Conservation (phyloP, 2,329 filamentous ascomycete species). For the Grosmannia penicillata region DNA sequence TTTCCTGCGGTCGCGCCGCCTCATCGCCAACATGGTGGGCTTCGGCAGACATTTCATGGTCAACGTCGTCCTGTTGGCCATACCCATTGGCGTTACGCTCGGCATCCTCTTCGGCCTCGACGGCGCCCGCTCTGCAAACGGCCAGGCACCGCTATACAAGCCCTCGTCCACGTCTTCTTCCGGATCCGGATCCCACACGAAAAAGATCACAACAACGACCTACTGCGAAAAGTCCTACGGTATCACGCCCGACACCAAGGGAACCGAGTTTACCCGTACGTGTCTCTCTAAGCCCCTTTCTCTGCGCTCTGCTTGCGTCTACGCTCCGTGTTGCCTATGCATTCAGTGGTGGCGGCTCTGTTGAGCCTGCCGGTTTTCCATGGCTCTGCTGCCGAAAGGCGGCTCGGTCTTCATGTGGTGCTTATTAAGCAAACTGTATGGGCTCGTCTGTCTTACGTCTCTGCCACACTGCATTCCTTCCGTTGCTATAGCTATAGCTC, state of each 20-base stretch:
- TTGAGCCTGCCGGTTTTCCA: too few species aligned
- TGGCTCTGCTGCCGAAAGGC: too few species aligned
- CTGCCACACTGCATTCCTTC: not conserved
- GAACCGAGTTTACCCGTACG: constrained; percentile 32
- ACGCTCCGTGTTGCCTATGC: too few species aligned
- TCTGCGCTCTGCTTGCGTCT: not conserved
- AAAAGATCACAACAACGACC: constrained; percentile 15
- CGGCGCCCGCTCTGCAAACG: constrained; percentile 24
- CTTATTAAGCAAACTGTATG: not conserved
- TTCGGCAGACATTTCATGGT: not conserved
- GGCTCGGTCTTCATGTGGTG: too few species aligned
- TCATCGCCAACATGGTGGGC: not conserved
- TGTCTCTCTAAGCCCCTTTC: constrained; percentile 7
- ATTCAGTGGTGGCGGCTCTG: too few species aligned
- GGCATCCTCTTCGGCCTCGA: constrained; percentile 35
- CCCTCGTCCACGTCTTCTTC: constrained; percentile 12
- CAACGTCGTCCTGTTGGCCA: constrained; percentile 32
- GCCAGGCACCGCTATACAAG: constrained; percentile 27
- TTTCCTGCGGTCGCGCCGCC: not conserved
- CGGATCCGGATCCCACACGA: too few species aligned
- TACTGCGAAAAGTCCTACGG: constrained; percentile 30
- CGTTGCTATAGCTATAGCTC: too few species aligned
- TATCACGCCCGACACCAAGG: constrained; percentile 26
- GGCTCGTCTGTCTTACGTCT: not conserved
- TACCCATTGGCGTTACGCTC: constrained; percentile 19